Evolutionary conservation across 768 basidiomycete genomes (phyloP).

Genomic region (Boletus barrowsii): DNA sequence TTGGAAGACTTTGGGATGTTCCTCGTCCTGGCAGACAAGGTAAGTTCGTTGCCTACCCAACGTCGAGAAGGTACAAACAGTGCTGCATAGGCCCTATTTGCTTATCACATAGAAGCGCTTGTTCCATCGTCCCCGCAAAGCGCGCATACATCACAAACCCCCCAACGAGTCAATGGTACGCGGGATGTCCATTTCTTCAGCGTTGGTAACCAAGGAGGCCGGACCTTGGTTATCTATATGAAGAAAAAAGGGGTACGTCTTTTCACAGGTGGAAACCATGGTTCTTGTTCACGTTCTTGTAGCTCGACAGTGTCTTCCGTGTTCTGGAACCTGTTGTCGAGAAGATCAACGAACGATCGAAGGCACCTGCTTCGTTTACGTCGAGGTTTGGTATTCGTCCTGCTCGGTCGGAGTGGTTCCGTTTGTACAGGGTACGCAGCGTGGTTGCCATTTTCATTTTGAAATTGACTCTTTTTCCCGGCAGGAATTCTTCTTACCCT

Average conservation of each 20-base stretch:
- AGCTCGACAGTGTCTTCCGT: conserved; percentile 91
- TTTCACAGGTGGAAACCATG: conserved; percentile 5
- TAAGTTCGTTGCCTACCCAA: conserved; percentile 17
- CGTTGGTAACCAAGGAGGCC: conserved; percentile 80
- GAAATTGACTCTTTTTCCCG: not conserved
- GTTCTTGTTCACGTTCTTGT: not conserved
- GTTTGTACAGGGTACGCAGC: conserved; percentile 66
- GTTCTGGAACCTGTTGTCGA: conserved; percentile 96
- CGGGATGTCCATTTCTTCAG: conserved; percentile 96
- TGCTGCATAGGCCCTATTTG: conserved; percentile 67
- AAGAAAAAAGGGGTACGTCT: conserved; percentile 79
- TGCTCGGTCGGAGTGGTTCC: conserved; percentile 91
- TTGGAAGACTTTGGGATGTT: conserved; percentile 96
- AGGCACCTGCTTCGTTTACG: conserved; percentile 66
- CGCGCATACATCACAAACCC: conserved; percentile 67
- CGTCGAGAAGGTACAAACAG: not conserved
- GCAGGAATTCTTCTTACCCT: conserved; percentile 89
- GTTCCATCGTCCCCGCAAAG: conserved; percentile 81
- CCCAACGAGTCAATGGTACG: conserved; percentile 86
- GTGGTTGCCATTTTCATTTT: not conserved
- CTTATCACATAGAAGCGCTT: conserved; percentile 94
- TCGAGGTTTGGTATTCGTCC: conserved; percentile 75
- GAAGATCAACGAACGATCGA: conserved; percentile 77
- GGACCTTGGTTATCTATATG: conserved; percentile 93
- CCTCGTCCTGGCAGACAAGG: conserved; percentile 92